These are phyloP conservation scores for Monsonia emarginata DNA, from an alignment of 441 rosid genomes.

Conservation along the genomic window DNA sequence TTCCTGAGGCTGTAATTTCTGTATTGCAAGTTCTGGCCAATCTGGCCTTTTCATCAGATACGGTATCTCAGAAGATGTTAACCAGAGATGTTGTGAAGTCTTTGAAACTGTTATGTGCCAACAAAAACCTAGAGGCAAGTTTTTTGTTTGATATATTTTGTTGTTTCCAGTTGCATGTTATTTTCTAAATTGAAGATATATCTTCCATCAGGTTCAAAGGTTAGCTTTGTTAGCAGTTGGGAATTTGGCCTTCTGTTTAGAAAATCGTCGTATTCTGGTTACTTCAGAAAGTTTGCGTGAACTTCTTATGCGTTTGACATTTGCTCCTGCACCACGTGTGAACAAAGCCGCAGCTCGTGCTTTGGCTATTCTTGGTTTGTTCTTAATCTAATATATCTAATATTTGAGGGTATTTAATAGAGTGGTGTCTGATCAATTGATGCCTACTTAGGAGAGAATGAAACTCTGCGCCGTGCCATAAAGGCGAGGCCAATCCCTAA, in stretches of 20 bases:
- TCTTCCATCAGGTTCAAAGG: conserved; percentile 67
- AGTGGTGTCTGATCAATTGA: conserved; percentile 18
- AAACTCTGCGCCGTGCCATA: conserved; percentile 74
- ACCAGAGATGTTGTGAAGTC: conserved; percentile 71
- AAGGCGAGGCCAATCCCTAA: conserved; percentile 80
- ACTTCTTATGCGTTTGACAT: conserved; percentile 70
- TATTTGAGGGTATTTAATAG: conserved; percentile 12
- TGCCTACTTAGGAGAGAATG: conserved; percentile 74
- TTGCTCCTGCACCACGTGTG: conserved; percentile 66
- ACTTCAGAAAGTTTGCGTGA: conserved; percentile 94
- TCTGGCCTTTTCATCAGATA: conserved; percentile 79
- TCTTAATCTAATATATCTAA: conserved; percentile 12
- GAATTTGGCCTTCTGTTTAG: conserved; percentile 85
- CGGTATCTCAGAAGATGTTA: conserved; percentile 79
- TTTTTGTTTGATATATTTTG: conserved; percentile 3
- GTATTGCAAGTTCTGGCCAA: conserved; percentile 79
- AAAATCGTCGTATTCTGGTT: conserved; percentile 75
- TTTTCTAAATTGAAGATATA: conserved; percentile 19
- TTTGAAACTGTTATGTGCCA: conserved; percentile 67
- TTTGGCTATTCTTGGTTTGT: conserved; percentile 89
- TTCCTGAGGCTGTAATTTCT: conserved; percentile 68
- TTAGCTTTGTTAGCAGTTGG: conserved; percentile 83
- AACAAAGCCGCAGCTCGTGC: conserved; percentile 97
- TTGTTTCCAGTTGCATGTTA: conserved; percentile 12
- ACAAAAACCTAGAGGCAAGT: conserved; percentile 69